Conservation (phyloP, 352 stramenopile genomes). For the Globisporangium abappressorium region DNA sequence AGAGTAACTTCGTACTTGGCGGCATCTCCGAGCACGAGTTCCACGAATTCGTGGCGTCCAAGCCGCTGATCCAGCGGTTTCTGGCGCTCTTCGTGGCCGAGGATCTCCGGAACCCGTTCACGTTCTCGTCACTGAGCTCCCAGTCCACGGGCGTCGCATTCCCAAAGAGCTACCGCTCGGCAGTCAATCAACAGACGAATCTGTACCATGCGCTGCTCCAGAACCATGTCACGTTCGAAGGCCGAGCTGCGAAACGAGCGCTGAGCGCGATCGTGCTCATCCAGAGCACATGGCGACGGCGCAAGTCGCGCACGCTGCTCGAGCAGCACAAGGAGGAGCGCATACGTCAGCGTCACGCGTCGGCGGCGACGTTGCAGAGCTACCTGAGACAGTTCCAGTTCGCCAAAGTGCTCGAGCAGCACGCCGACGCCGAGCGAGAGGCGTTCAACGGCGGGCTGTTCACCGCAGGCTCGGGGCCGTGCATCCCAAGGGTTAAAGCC, state of each 20-base stretch:
- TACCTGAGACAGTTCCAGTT: constrained; percentile 50
- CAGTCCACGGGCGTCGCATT: constrained; percentile 15
- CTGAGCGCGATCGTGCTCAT: constrained; percentile 48
- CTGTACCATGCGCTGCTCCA: constrained; percentile 46
- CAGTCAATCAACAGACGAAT: constrained; percentile 25
- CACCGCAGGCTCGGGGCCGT: constrained; percentile 42
- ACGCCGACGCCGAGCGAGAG: constrained; percentile 44
- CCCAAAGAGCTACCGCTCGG: constrained; percentile 10
- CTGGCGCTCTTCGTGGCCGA: constrained; percentile 55
- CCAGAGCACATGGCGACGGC: constrained; percentile 63
- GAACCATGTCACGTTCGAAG: constrained; percentile 53
- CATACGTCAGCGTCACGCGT: constrained; percentile 39
- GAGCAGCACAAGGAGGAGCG: constrained; percentile 26
- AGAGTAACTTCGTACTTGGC: background rate
- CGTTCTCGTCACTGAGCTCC: constrained; percentile 28
- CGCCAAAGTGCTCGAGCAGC: constrained; percentile 47
- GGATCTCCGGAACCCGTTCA: constrained; percentile 64
- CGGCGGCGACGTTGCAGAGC: constrained; percentile 41
- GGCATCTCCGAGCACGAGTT: constrained; percentile 30
- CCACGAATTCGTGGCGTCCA: constrained; percentile 29
- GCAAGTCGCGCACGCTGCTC: constrained; percentile 32
- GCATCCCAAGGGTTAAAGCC: constrained; percentile 14
- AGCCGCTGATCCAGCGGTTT: constrained; percentile 38
- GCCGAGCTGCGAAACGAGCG: constrained; percentile 27
- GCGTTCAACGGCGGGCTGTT: constrained; percentile 62